phyloP scores from a whole-genome alignment of 495 filamentous ascomycete genomes.

The Filosporella fistucella region DNA sequence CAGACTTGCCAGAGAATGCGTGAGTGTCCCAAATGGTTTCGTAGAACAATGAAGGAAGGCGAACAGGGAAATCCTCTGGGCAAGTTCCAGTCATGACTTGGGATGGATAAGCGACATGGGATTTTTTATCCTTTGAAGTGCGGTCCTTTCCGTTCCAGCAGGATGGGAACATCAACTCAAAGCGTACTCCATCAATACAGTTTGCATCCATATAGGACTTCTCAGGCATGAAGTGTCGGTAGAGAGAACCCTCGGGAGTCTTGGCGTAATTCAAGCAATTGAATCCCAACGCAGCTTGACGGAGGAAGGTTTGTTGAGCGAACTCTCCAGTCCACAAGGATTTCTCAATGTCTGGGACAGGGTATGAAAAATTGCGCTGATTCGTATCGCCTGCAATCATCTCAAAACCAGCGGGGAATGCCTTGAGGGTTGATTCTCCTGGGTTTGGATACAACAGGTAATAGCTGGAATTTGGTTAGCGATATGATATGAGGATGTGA shows the following conservation, averaged over 20 bases:
- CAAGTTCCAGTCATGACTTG: slow-evolving; percentile 73
- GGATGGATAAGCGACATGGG: slow-evolving; percentile 67
- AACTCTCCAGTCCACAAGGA: slow-evolving; percentile 58
- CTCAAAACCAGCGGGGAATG: slow-evolving; percentile 75
- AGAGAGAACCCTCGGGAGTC: slow-evolving; percentile 63
- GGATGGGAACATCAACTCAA: slow-evolving; percentile 68
- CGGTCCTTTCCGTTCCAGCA: slow-evolving; percentile 69
- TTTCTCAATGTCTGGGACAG: slow-evolving; percentile 66
- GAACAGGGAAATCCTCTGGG: slow-evolving; percentile 64
- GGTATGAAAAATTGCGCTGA: slow-evolving; percentile 67
- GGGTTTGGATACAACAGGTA: slow-evolving; percentile 60
- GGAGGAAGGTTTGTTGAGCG: slow-evolving; percentile 56
- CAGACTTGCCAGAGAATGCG: slow-evolving; percentile 58
- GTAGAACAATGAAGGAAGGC: slow-evolving; percentile 72
- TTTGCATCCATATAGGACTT: slow-evolving; percentile 73
- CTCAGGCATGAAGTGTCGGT: slow-evolving; percentile 73
- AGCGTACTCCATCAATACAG: slow-evolving; percentile 67
- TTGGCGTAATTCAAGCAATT: slow-evolving; percentile 80
- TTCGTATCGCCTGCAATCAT: slow-evolving; percentile 78
- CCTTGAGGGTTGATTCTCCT: slow-evolving; percentile 52
- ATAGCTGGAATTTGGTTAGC: slow-evolving; percentile 54
- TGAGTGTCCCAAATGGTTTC: slow-evolving; percentile 85
- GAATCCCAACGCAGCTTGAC: slow-evolving; percentile 83
- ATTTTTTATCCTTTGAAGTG: slow-evolving; percentile 34
- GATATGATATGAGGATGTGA: no score